Base-by-base conservation (phyloP, 768 basidiomycete genomes). In the Phaeolepiota aurea region DNA sequence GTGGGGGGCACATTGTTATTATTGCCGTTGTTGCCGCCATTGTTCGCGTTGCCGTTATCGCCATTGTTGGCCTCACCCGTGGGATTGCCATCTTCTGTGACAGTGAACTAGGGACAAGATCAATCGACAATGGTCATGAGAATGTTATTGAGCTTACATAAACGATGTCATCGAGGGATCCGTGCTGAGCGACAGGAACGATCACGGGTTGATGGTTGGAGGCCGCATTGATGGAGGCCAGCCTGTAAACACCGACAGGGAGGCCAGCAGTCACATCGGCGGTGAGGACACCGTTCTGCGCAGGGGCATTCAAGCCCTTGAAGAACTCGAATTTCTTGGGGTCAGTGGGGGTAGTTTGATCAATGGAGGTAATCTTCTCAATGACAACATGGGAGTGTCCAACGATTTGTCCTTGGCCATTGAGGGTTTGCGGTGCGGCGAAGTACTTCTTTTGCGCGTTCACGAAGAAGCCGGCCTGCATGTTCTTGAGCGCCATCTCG, bases 371-470 rank as follows among this genome's bases (percentile, higher is more conserved):
- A 49, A 81, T 54, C 44, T 44, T 23, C 55, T 81, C 68, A 43
- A 81, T 52, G 35, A 73, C 73, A 50, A 80, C 59, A 61, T 80
- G 78, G 4, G 67, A 66, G 63, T 78, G 76, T 38, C 79, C 80
- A 31, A 60, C 45, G 54, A 76, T 66, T 40, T 56, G 47, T 19
- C 70, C 69, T 21, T 61, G 43, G 0, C 13, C 48, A 54, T 77
- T 65, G 23, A 74, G 51, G 36, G 62, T 62, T 56, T 76, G 72
- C 15, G 77, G 77, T 12, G 69, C 74, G 14, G 67, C 50, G 44
- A 63, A 73, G 56, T 71, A 77, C 48, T 64, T 73, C 41, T 57
- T 45, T 36, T 68, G 50, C 1, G 77, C 71, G 53, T 77, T 76
- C 34, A 65, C 64, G 53, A 79, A 79, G 53, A 59, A 58, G 15